phyloP scores from a whole-genome alignment of 139 green algal species.

The Chlamydomonas sp. region DNA sequence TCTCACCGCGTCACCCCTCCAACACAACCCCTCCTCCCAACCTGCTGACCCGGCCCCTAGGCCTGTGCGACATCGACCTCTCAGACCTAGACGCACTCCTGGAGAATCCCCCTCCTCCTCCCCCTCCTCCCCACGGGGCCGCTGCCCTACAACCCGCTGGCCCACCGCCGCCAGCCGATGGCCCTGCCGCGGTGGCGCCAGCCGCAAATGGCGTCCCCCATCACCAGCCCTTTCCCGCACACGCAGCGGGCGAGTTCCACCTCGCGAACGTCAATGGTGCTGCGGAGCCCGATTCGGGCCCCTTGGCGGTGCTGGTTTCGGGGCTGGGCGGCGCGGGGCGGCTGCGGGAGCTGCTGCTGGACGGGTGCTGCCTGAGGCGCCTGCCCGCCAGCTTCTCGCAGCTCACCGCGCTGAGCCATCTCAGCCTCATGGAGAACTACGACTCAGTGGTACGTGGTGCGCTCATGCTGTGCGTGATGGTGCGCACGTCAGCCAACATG shows the following conservation, averaged over 20 bases:
- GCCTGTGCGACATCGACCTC: conserved; percentile 22
- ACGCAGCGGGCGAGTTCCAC: no score
- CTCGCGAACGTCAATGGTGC: no score
- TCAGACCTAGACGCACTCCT: not conserved
- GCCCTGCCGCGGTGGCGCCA: no score
- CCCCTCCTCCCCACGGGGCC: no score
- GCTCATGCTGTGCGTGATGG: not conserved
- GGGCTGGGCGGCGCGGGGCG: conserved; percentile 2
- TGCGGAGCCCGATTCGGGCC: not conserved
- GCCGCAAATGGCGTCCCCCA: no score
- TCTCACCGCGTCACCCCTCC: not conserved
- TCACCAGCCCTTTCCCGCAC: no score
- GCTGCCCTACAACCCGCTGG: no score
- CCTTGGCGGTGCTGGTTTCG: not conserved
- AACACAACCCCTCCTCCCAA: not conserved
- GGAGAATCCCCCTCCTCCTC: no score
- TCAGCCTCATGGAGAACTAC: conserved; percentile 24
- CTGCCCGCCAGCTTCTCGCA: conserved; percentile 7
- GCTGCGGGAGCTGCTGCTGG: conserved; percentile 22
- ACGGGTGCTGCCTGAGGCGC: not conserved
- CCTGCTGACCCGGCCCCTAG: not conserved
- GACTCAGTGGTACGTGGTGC: not conserved
- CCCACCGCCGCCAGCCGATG: no score
- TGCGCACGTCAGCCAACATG: no score
- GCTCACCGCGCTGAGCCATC: conserved; percentile 11